Conservation (phyloP, 78 protist species). For the Dictyostelium capitatum region DNA sequence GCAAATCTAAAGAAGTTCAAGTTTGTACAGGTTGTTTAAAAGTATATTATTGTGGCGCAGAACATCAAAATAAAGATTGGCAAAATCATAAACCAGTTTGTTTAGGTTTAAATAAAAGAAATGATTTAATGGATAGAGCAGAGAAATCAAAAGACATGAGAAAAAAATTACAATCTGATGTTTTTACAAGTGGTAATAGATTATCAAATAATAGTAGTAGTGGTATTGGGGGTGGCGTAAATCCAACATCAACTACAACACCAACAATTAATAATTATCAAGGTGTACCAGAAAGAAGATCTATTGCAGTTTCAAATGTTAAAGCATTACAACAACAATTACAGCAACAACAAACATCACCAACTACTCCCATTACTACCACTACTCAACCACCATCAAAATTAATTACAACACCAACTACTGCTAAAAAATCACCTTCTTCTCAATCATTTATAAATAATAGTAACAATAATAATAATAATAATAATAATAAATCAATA, state of each 20-base stretch:
- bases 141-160: slow-evolving; percentile 51
- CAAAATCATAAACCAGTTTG: slow-evolving; percentile 20
- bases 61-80: slow-evolving; percentile 57
- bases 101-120: slow-evolving; percentile 22
- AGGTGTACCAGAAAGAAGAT: neutral
- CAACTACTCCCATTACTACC: neutral
- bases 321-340: slow-evolving; percentile 38
- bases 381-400: neutral
- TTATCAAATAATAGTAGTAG: neutral
- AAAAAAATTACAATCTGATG: neutral
- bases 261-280: neutral
- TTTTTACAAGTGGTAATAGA: slow-evolving; percentile 18
- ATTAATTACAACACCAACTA: neutral
- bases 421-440: neutral
- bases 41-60: slow-evolving; percentile 57
- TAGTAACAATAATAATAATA: no score
- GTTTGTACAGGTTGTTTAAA: slow-evolving; percentile 58
- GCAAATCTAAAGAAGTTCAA: slow-evolving; percentile 37
- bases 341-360: neutral
- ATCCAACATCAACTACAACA: neutral
- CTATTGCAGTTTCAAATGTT: neutral
- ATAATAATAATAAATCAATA: no score
- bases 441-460: neutral
- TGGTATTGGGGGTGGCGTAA: neutral
- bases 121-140: slow-evolving; percentile 34